Evolutionary conservation across 2,329 filamentous ascomycete genomes (phyloP), one percentile per base, ranked within the genome.

Genomic region (Neopestalotiopsis clavispora): DNA sequence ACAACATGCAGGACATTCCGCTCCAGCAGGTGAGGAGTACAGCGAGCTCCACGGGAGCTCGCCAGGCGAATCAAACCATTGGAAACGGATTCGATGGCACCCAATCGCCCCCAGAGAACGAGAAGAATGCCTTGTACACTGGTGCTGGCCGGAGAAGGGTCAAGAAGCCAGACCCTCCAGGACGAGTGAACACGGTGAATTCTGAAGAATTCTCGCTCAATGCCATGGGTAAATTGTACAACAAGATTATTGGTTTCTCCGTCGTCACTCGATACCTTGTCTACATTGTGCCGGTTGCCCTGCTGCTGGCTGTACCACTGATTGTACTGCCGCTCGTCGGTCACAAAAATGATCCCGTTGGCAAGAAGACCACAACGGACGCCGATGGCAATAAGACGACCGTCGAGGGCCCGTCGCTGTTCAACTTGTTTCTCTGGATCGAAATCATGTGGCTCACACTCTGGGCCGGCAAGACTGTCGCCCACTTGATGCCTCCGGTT

Each of bases 351-450:
- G 73, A 84, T 34, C 72, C 69, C 2, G 76, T 86, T 14, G 85
- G 83, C 60, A 72, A 73, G 32, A 74, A 77, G 63, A 42, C 72
- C 14, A 68, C 75, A 32, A 75, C 60, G 12, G 74, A 67, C 13
- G 64, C 67, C 49, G 69, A 69, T 20, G 77, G 73, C 23, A 73
- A 72, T 58, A 72, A 61, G 49, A 73, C 74, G 13, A 34, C n/a
- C 42, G 56, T 49, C 20, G 28, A 59, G 23, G 85, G 85, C 1
- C 84, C 87, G 9, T 82, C 84, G 4, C 82, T 92, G 10, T 88
- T 90, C 74, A 79, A 85, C 63, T 83, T 93, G 62, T 92, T 92
- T 74, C 81, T 91, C 62, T 92, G 91, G 91, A 85, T 93, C 72
- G 88, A 92, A 75, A 84, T 91, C 65, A 84, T 90, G 45, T 93